Base-by-base conservation (phyloP, 345 rosid genomes). In the Gossypium mustelinum region DNA sequence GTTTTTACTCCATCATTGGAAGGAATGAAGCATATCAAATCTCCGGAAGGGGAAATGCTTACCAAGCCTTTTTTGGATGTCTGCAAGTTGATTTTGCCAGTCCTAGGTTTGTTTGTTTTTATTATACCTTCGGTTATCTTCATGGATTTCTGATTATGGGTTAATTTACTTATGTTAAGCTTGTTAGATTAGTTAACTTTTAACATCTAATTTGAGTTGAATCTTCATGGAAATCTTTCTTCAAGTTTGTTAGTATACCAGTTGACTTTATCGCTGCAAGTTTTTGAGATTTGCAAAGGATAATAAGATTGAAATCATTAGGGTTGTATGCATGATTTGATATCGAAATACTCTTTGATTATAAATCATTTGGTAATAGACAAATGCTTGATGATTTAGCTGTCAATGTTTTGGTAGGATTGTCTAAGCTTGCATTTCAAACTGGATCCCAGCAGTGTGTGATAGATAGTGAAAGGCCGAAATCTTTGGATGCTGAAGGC, bases 1-100 rank as follows among this genome's bases (percentile, higher is more conserved):
- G 84, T 87, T 76, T 94, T 94, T 75, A 82, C 94, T 61, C 95
- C 95, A 50, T 91, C 94, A 3, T 68, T 94, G 80, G 94, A 92
- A 83, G 94, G 91, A 77, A 94, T 94, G 95, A 89, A 92, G 84
- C 88, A 87, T 44, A 89, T 91, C 77, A 92, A 85, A 77, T 68
- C 95, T 52, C 89, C 84, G 25, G 79, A 85, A 12, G 92, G 94
- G 57, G 90, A 90, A 77, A 92, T 94, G 87, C 89, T 89, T 73
- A 27, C 60, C 2, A 69, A 51, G 45, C 73, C 73, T 29, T 69
- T 69, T 22, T 41, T 69, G 24, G 60, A 69, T 2, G 73, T 69
- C 73, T 69, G 73, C 73, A 69, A 51, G 13, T 51, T 69, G 73
- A 51, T 69, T 69, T 51, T 69, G 45, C 73, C 73, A 16, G 73